Conservation (phyloP, 495 filamentous ascomycete species). For the Beverwykella pulmonaria region DNA sequence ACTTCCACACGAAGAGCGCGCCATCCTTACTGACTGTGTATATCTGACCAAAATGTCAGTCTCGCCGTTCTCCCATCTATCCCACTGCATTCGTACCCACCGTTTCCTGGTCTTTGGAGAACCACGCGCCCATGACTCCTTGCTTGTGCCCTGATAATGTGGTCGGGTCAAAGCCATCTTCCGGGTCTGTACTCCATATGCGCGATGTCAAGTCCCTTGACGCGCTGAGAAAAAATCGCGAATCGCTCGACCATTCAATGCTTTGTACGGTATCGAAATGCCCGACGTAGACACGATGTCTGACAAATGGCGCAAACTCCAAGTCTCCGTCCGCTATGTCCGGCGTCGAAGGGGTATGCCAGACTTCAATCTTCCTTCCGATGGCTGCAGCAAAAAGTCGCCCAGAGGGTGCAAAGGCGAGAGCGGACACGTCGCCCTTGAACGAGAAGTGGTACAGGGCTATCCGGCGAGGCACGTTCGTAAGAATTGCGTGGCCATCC, state of each 20-base stretch:
- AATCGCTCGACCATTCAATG: conserved; percentile 94
- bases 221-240: conserved; percentile 86
- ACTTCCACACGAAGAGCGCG: conserved; percentile 67
- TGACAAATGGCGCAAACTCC: conserved; percentile 91
- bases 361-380: conserved; percentile 84
- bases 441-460: conserved; percentile 93
- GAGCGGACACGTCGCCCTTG: conserved; percentile 74
- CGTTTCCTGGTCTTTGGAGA: conserved; percentile 86
- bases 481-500: conserved; percentile 89
- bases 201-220: conserved; percentile 89
- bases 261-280: conserved; percentile 84
- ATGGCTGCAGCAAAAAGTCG: conserved; percentile 84
- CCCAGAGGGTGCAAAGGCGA: conserved; percentile 91
- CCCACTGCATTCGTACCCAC: conserved; percentile 44
- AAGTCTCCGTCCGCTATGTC: conserved; percentile 78
- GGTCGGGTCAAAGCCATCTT: conserved; percentile 86
- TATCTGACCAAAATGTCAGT: conserved; percentile 56
- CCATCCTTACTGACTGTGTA: conserved; percentile 69
- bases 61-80: conserved; percentile 21
- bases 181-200: conserved; percentile 89
- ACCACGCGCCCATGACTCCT: conserved; percentile 84
- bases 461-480: conserved; percentile 81
- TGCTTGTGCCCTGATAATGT: conserved; percentile 87
- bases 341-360: conserved; percentile 90
- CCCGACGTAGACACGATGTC: conserved; percentile 80